These are phyloP conservation scores for Beauveria bassiana DNA, from an alignment of 2,329 filamentous ascomycete genomes.

Conservation along the genomic window DNA sequence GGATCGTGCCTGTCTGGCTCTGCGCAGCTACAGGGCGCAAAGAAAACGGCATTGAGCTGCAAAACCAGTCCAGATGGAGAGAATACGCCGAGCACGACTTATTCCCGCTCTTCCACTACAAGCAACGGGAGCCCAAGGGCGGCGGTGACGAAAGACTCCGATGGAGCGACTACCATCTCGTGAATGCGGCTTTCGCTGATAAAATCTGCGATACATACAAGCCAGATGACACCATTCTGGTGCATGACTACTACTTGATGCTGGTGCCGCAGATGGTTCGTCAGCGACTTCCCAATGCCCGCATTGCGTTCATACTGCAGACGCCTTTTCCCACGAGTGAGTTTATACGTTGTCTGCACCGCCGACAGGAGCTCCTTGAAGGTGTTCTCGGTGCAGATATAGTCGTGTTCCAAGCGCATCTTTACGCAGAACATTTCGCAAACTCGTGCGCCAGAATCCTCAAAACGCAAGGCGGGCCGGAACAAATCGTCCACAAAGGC, in stretches of 20 bases:
- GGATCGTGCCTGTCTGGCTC: slow-evolving; percentile 83
- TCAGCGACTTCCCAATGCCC: slow-evolving; percentile 77
- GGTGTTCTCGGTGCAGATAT: slow-evolving; percentile 87
- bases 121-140: slow-evolving; percentile 82
- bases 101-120: slow-evolving; percentile 92
- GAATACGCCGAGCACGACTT: slow-evolving; percentile 85
- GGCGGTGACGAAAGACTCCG: slow-evolving; percentile 74
- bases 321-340: slow-evolving; percentile 94
- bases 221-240: slow-evolving; percentile 81
- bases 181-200: slow-evolving; percentile 89
- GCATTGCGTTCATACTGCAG: slow-evolving; percentile 91
- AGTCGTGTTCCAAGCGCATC: slow-evolving; percentile 91
- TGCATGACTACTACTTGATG: slow-evolving; percentile 92
- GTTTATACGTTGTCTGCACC: slow-evolving; percentile 80
- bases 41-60: slow-evolving; percentile 62
- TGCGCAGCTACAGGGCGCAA: slow-evolving; percentile 62
- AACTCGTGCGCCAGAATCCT: slow-evolving; percentile 89
- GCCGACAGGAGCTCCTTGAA: slow-evolving; percentile 82
- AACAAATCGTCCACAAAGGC: slow-evolving; percentile 59
- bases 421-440: slow-evolving; percentile 88
- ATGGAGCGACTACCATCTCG: slow-evolving; percentile 86
- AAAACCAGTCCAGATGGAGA: slow-evolving; percentile 80
- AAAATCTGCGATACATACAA: slow-evolving; percentile 82
- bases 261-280: slow-evolving; percentile 82
- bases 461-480: slow-evolving; percentile 72